These are phyloP conservation scores for Pezicula carpinea DNA, from an alignment of 2,329 filamentous ascomycete species.

Conservation along the genomic window DNA sequence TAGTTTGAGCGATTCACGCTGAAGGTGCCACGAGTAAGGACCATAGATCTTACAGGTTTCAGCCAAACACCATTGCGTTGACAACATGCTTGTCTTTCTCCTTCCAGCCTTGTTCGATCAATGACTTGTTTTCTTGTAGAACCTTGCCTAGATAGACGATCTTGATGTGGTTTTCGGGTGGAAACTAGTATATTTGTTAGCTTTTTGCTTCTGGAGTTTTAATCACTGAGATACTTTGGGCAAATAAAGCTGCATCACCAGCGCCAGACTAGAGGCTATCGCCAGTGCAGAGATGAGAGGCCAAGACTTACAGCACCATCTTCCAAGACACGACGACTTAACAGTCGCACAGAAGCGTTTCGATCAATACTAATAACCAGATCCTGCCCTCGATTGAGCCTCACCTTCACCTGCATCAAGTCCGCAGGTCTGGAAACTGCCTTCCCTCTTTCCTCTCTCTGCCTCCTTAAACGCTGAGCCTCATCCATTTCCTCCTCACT, in stretches of 20 bases:
- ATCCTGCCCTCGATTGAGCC: slow-evolving; percentile 47
- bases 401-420: slow-evolving; percentile 18
- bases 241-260: too few species aligned
- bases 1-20: too few species aligned
- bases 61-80: slow-evolving; percentile 61
- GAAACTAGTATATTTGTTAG: slow-evolving; percentile 37
- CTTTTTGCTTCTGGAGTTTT: neutral
- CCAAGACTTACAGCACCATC: slow-evolving; percentile 53
- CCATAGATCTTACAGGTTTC: neutral
- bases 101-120: slow-evolving; percentile 71
- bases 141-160: slow-evolving; percentile 80
- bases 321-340: slow-evolving; percentile 59
- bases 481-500: slow-evolving; percentile 20
- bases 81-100: slow-evolving; percentile 67
- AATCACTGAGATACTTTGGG: neutral
- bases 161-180: slow-evolving; percentile 54
- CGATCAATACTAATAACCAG: slow-evolving; percentile 52
- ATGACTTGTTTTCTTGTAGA: slow-evolving; percentile 61
- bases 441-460: slow-evolving; percentile 43
- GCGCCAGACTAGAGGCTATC: too few species aligned
- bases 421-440: slow-evolving; percentile 20
- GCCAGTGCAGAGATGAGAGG: neutral
- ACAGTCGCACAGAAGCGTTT: slow-evolving; percentile 57
- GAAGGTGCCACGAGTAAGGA: too few species aligned
- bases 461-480: slow-evolving; percentile 37